Evolutionary conservation across 768 basidiomycete genomes (phyloP), one percentile per base, ranked within the genome.

Genomic region (Mycena vitilis): DNA sequence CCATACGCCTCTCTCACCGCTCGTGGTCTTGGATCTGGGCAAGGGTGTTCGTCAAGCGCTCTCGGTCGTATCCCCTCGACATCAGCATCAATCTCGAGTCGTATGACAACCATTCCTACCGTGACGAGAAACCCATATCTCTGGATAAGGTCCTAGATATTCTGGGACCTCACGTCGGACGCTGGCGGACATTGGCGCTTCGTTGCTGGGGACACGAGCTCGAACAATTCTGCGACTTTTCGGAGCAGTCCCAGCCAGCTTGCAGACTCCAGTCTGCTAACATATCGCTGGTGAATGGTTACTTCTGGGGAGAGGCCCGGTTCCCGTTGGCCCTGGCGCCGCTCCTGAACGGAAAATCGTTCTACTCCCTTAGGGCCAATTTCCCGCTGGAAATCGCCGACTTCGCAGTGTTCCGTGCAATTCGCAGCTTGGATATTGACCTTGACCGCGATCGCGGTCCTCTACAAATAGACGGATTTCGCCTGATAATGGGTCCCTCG

Each of bases 171-270:
- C 60, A 60, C 60, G 23, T 67, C 12, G 11, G 25, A 23, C 65
- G 65, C 37, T 67, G 65, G 65, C 42, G 54, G 0, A 61, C 22
- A 10, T 6, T 67, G 23, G 49, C 60, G 13, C 12, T 67, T 9
- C 65, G 60, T 5, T 30, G 44, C 12, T 60, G 53, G 59, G 5
- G 5, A n/a, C 0, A 4, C 20, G 59, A 67, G n/a, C 6, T 61
- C 10, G 2, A 47, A 0, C 18, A 67, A 22, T 49, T 67, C 4
- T 48, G 45, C 36, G 9, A 61, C 38, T 67, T 67, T 40, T 18
- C 61, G 4, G 23, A 3, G 1, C 12, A 11, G 1, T 30, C 36
- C 13, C 37, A 22, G 4, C 2, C 22, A 22, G 8, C 20, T n/a
- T n/a, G n/a, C n/a, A n/a, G n/a, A n/a, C n/a, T 67, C 15, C 22